Evolutionary conservation across 805 yeast genomes (phyloP), one percentile per base, ranked within the genome.

Genomic region (Wickerhamiella slavikovae): DNA sequence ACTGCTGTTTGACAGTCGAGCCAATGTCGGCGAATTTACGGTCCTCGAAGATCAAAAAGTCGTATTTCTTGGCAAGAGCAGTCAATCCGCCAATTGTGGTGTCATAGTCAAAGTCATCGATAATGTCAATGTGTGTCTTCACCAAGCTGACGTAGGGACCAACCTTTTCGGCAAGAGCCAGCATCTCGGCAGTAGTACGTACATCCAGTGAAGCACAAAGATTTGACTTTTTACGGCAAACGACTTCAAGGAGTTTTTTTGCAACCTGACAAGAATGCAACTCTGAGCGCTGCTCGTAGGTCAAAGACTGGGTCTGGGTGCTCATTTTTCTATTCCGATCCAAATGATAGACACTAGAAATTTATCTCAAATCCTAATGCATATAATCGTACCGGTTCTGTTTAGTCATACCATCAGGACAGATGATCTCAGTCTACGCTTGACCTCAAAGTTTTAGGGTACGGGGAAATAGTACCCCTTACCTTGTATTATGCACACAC

Each of bases 11-110:
- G 31, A 89, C 98, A 1, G 98, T 89, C 47, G 83, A 80, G 12
- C 99, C 99, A 43, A 89, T 89, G 52, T 89, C 99, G 15, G 99
- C 98, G 54, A 89, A 89, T 56, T 89, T 89, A 39, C 99, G 66
- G 55, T 89, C 99, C 56, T 89, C 99, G 48, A 89, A 89, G 40
- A 89, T 74, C 62, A 89, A 56, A 46, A 89, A 89, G 39, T 75
- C 68, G 57, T 83, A 85, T 47, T 82, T 80, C 42, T 67, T 57
- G 14, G 94, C 68, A 19, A 89, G 58, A 31, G 48, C 68, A 35
- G 73, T 53, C 37, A 89, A 57, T 1, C 96, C 95, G 5, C 53
- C 52, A 17, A 85, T 65, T 0, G 95, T 83, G 1, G 62, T 65
- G 31, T 79, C 93, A 48, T 71, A 72, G 1, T 77, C 56, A 50